Base-by-base conservation (phyloP, 495 filamentous ascomycete species). In the Parathielavia hyrcaniae region DNA sequence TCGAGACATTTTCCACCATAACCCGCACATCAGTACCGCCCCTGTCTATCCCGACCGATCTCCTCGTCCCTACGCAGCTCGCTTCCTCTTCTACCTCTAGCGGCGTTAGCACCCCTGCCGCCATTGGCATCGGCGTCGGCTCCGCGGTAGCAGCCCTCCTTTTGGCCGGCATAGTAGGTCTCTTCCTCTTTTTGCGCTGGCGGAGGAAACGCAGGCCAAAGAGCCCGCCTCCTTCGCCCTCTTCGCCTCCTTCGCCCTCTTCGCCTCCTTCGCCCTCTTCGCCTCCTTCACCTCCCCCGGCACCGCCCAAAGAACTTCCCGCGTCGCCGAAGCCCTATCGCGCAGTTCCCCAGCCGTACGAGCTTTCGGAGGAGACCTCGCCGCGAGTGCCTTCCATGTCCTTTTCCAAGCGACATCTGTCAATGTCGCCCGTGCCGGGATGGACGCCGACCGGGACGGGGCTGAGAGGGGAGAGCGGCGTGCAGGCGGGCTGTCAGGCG, bases 101-200 rank as follows among this genome's bases (percentile, higher is more conserved):
- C 35, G 54, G 64, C n/a, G 30, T 70, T 19, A 65, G 66, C 54
- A 65, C 63, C 22, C 51, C 55, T 6, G 62, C 66, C 4, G 60
- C 58, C 32, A 61, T 70, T 16, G 68, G 68, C 34, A 70, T 69
- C 48, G 66, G 61, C 16, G 54, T 70, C 32, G 68, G 66, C 34
- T 67, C 64, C n/a, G 68, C 59, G 5, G 44, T 62, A 5, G 60
- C 50, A 30, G 53, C 47, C 6, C 56, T 70, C 8, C 38, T 67
- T 26, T 16, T 57, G 5, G 44, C 56, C 8, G 41, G 61, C 46
- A 30, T 47, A 19, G 43, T 68, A 23, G 57, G 60, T 8, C 46
- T 64, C 44, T 65, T 62, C 45, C 50, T 64, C 58, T 67, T 60
- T 26, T 50, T 63, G 40, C 66, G 66, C 4, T 39, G 62, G 30